Conservation (phyloP, 2,329 filamentous ascomycete species). For the Penicillium sp. region DNA sequence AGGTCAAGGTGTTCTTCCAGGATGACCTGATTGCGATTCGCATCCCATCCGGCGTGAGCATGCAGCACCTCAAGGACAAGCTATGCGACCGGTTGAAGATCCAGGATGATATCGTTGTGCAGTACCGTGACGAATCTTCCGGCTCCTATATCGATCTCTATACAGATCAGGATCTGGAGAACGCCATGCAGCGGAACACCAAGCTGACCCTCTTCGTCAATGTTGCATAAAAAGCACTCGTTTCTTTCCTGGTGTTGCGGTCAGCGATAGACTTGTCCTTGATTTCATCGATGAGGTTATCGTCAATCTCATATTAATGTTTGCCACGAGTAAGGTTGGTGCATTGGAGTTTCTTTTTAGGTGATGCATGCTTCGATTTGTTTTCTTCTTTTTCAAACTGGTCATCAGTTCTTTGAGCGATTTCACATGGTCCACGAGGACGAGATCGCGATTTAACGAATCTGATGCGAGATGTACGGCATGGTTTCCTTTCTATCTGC, state of each 20-base stretch:
- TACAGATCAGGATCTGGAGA: constrained; percentile 76
- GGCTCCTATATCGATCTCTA: constrained; percentile 71
- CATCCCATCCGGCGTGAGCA: constrained; percentile 76
- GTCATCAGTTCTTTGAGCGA: constrained; percentile 26
- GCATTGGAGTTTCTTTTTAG: constrained; percentile 26
- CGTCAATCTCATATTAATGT: constrained; percentile 4
- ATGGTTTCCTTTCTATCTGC: constrained; percentile 19
- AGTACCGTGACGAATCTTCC: constrained; percentile 80
- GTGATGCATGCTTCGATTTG: background rate
- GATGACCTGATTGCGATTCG: constrained; percentile 89
- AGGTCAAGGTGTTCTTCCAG: constrained; percentile 93
- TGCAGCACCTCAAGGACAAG: constrained; percentile 75
- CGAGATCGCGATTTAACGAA: constrained; percentile 32
- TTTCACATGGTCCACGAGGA: constrained; percentile 20
- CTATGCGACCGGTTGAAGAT: constrained; percentile 81
- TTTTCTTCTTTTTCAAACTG: constrained; percentile 3
- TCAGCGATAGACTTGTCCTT: constrained; percentile 14
- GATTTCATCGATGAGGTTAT: constrained; percentile 19
- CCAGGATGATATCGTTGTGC: constrained; percentile 71
- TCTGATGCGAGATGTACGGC: constrained; percentile 36
- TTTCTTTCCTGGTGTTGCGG: constrained; percentile 9
- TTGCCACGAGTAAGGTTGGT: constrained; percentile 21
- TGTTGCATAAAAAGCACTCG: constrained; percentile 28
- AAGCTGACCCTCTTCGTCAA: constrained; percentile 76
- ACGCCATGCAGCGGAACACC: constrained; percentile 77